These are phyloP conservation scores for Emericellopsis atlantica DNA, from an alignment of 2,329 filamentous ascomycete species.

Conservation along the genomic window DNA sequence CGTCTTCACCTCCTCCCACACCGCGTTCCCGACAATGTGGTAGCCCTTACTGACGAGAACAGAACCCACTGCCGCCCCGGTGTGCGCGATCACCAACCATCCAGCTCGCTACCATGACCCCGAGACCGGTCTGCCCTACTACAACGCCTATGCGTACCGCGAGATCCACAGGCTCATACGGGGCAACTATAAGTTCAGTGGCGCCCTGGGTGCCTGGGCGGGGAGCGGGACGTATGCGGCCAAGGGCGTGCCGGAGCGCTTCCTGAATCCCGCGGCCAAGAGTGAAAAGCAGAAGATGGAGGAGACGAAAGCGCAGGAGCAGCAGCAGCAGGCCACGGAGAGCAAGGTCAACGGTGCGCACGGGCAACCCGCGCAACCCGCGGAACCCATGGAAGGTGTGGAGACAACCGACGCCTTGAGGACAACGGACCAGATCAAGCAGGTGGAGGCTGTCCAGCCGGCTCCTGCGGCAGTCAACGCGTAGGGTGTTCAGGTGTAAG, in stretches of 20 bases:
- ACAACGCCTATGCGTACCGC: constrained; percentile 66
- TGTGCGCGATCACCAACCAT: constrained; percentile 74
- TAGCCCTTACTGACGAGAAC: neutral
- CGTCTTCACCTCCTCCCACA: constrained; percentile 9
- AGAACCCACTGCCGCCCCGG: constrained; percentile 38
- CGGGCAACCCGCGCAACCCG: neutral
- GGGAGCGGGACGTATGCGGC: constrained; percentile 54
- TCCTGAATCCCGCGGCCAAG: constrained; percentile 30
- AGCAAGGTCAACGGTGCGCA: neutral
- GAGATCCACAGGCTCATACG: constrained; percentile 64
- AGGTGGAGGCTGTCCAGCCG: too few relatives aligned
- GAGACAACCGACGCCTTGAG: neutral
- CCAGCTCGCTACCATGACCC: constrained; percentile 78
- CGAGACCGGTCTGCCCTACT: constrained; percentile 69
- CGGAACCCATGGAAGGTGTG: neutral
- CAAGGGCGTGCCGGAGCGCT: constrained; percentile 68
- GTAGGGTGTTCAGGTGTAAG: too few relatives aligned
- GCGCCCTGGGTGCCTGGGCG: constrained; percentile 70
- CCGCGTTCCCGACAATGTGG: constrained; percentile 3
- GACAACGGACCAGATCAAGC: neutral
- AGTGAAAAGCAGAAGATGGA: constrained; percentile 4
- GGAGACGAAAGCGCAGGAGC: constrained; percentile 3
- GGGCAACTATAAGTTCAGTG: constrained; percentile 74
- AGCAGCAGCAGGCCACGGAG: constrained; percentile 6
- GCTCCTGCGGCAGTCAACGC: too few relatives aligned